Base-by-base conservation (phyloP, 768 basidiomycete genomes). In the Daedaleopsis sinensis region DNA sequence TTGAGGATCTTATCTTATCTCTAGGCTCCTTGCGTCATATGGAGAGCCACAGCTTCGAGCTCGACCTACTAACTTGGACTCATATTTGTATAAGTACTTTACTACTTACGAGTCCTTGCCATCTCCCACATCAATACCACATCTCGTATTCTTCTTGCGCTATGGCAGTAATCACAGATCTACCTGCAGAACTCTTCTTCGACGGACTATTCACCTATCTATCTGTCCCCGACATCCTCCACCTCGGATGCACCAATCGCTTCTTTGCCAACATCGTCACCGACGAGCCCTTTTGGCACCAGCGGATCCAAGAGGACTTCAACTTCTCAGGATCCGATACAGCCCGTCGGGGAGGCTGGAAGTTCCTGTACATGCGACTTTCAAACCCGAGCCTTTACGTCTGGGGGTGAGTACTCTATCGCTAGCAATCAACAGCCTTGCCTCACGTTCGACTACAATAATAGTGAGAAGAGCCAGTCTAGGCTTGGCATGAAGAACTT, bases 211-310 rank as follows among this genome's bases (percentile, higher is more conserved):
- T 92, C 7, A 86, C 88, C 21, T 67, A 73, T 10, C 74, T 93
- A 32, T 73, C 81, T 11, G 71, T 85, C 32, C 65, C 70, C 13
- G 87, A 88, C 70, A 74, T 95, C 21, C 73, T 87, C 3, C 74
- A 75, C 46, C 79, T 96, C 9, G 80, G 80, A 5, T 74, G 73
- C n/a, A 88, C 89, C 1, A 88, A 81, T 74, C 87, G 81, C 65
- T 81, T 82, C 71, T 90, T 93, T 68, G 80, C 84, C 49, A 63
- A 73, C 13, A 67, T 90, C 24, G 84, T 82, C 68, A 77, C 81
- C 13, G 92, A 94, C 69, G 89, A 93, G 59, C 86, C 85, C 0
- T 80, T 94, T 61, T 96, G 94, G 94, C 87, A 86, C 70, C 79
- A 83, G 32, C 89, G 84, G 62, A 75, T 92, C 10, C 70, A 79